Evolutionary conservation across 1,139 yeast genomes (phyloP).

Genomic region (Candida neerlandica): DNA sequence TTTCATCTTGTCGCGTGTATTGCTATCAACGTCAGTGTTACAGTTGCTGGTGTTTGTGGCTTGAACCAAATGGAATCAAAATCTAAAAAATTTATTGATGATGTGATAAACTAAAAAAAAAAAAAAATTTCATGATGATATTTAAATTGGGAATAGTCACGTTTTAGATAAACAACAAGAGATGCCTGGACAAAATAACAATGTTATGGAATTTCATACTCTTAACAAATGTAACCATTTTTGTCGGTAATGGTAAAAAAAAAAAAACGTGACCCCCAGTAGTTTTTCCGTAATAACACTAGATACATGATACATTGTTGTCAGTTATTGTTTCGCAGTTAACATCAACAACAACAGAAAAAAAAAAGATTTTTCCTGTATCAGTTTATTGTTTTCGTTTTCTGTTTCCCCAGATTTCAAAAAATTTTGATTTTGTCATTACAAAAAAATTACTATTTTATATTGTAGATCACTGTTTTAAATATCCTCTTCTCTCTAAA

Average conservation of each 20-base stretch:
- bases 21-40: too few relatives aligned
- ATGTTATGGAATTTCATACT: too few relatives aligned
- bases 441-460: not conserved
- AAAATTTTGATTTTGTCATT: not conserved
- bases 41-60: too few relatives aligned
- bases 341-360: not conserved
- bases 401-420: constrained; percentile 1
- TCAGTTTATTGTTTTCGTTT: not conserved
- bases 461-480: not conserved
- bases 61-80: too few relatives aligned
- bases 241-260: not conserved
- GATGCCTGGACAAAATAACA: not conserved
- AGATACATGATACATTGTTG: too few relatives aligned
- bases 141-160: not conserved
- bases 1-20: too few relatives aligned
- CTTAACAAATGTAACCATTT: too few relatives aligned
- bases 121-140: too few relatives aligned
- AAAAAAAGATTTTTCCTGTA: not conserved
- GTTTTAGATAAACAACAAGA: not conserved
- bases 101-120: too few relatives aligned
- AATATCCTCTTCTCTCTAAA: too few relatives aligned
- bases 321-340: not conserved
- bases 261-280: not conserved
- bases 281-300: not conserved
- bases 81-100: too few relatives aligned